Evolutionary conservation across 352 stramenopile species (phyloP), one percentile per base, ranked within the genome.

Genomic region (Pythium myriotylum): DNA sequence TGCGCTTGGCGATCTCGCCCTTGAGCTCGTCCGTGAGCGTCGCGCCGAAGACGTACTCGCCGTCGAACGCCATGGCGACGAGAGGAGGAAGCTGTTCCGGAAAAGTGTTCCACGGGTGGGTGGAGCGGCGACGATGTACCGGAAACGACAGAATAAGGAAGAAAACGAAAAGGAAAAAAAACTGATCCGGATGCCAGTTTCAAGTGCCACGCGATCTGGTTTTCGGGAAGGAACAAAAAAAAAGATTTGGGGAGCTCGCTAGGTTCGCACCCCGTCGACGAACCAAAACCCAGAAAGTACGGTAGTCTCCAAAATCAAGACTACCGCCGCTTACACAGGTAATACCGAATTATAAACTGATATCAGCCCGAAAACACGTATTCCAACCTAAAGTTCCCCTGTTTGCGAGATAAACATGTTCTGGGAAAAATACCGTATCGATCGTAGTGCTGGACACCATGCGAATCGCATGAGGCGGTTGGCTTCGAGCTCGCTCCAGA

Each of bases 181-280:
- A 35, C 29, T 35, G 29, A 35, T 35, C 29, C 29, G 10, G 29
- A 10, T 35, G 29, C 29, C 43, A 4, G 20, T 41, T 54, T 32
- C 39, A 54, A 54, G 47, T 54, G 10, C 47, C 24, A 17, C 23
- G 19, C 16, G 40, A 29, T 17, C 42, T 49, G 22, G 35, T 39
- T 26, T 17, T 13, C 2, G 2, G 9, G 29, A 37, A 16, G 23
- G 20, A 20, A 32, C 9, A n/a, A 24, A 50, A 14, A 2, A 14
- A n/a, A 10, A 23, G 42, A 49, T 50, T 97, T n/a, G n/a, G 74
- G 69, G 41, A 50, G 4, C 62, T 59, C 53, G 90, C 68, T 19
- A 97, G 86, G 81, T 97, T 97, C 60, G 98, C 98, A 35, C 29
- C n/a, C n/a, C n/a, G n/a, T n/a, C n/a, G n/a, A n/a, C n/a, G n/a